Base-by-base conservation (phyloP, 2,329 filamentous ascomycete species). In the Arthroderma uncinatum region DNA sequence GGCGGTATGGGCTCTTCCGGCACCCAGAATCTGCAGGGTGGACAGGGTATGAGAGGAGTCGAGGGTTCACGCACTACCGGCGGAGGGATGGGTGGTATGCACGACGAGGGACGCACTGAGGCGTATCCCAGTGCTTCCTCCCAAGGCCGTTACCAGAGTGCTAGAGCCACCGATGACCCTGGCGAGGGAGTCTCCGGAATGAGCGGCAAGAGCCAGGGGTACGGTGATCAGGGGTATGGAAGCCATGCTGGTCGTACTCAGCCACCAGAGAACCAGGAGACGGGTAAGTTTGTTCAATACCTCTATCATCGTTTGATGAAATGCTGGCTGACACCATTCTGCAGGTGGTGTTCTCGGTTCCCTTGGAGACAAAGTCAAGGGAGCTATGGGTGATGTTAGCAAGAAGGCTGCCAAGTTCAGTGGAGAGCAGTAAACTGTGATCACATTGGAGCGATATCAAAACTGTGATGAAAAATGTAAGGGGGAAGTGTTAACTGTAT, bases 321-420 rank as follows among this genome's bases (percentile, higher is more conserved):
- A 16, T 30, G 2, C n/a, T 50, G 25, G 47, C 47, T 54, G 30
- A 54, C 48, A 2, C 40, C 25, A 36, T 21, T 40, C 33, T 33
- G 12, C 25, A 58, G 56, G 56, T 16, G 54, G 48, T 14, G 37
- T 30, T 30, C 53, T 58, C 16, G 34, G 47, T 7, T 39, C 36
- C 5, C 23, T 58, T 16, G 57, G 58, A 6, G 57, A 61, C 36
- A 61, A 56, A 48, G 54, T 56, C 30, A 48, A 58, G 4, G 47
- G 47, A 40, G 25, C 53, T 39, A 40, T 54, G 33, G 52, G 36
- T 2, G 52, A 37, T 39, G 52, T 40, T 37, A 54, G 52, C 52
- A 37, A 37, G 52, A 54, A 40, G 52, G 52, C 36, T 39, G 37
- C 52, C 8, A 37, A 54, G 36, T 25, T 37, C 19, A 25, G n/a